Evolutionary conservation across 1,284 basidiomycete genomes (phyloP), one percentile per base, ranked within the genome.

Genomic region (Leccinum idahoense): DNA sequence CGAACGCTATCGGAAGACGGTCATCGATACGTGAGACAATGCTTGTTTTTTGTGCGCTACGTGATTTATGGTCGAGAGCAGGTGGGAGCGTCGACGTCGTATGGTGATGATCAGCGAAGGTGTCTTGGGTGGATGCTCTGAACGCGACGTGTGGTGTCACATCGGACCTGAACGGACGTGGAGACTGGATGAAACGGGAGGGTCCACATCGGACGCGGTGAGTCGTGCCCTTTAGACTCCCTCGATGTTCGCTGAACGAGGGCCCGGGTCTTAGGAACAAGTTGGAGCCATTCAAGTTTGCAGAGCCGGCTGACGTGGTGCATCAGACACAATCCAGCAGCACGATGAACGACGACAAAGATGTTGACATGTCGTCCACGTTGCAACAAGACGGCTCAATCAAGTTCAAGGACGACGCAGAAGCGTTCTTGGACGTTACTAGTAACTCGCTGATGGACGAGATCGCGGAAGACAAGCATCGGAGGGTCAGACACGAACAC

Each of bases 161-260:
- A 73, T 81, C n/a, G 76, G 72, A 41, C 73, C 77, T 26, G 73
- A 74, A 10, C 81, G 80, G 5, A 73, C 81, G 10, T 96, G 93
- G 92, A 79, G 87, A 58, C 75, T 94, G 41, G 93, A 95, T 66
- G 93, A 94, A 67, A 94, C 92, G 6, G 93, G 32, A 96, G 71
- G 93, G 93, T 0, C 93, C 93, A 3, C 84, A 91, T 69, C 84
- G 93, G 59, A 88, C 91, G 64, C 81, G 92, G 92, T 92, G 51
- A 23, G 62, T 12, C 8, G 11, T 56, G 46, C 7, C 46, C 29
- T 56, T 57, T n/a, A 5, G 32, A 26, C 12, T 55, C 37, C 15
- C 2, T 11, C 29, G 12, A 14, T 14, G 35, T 11, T 66, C 29
- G 23, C 49, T 37, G 26, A 65, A 29, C 11, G 15, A 7, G 26